Evolutionary conservation across 106 monocot species (phyloP), one percentile per base, ranked within the genome.

Genomic region (Acanthochlamys bracteata): DNA sequence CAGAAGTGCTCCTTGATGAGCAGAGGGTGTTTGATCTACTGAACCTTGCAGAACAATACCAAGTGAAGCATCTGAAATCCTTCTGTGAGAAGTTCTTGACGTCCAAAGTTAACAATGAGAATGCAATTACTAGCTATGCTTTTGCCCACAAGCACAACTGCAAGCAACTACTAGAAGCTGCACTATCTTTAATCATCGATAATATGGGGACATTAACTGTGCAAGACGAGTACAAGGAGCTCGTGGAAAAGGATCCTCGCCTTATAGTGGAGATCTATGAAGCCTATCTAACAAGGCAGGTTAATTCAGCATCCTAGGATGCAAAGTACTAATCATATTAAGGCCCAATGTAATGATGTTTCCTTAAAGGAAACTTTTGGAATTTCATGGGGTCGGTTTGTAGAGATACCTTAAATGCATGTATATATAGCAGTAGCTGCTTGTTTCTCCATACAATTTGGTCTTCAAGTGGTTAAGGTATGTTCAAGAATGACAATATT

Each of bases 41-140:
- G 26, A 45, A 90, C 4, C 58, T 96, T 33, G 90, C 96, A 0
- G 90, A 95, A 66, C 90, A 91, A 64, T 96, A 96, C 61, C 90
- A 96, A 41, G 96, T 96, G 49, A 96, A 91, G 60, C 84, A 91
- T 63, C 84, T 96, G 1, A 96, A 96, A 63, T 39, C 61, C 16
- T 84, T 71, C 59, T 96, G 90, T 7, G 96, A 96, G 76, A 87
- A 82, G 69, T 95, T 84, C 80, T 71, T 95, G 78, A 87, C 84
- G 20, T 87, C 95, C 25, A 95, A 84, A 71, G 78, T 91, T 42
- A 95, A 90, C 53, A 80, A 66, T 17, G 90, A 96, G 11, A 96
- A 84, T 56, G 96, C 90, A 0, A 66, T 96, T 14, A 43, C 60
- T 1, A 84, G 60, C 43, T 96, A 74, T 59, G 85, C 76, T 27